Conservation (phyloP, 2,329 filamentous ascomycete genomes). For the Arthroderma uncinatum region DNA sequence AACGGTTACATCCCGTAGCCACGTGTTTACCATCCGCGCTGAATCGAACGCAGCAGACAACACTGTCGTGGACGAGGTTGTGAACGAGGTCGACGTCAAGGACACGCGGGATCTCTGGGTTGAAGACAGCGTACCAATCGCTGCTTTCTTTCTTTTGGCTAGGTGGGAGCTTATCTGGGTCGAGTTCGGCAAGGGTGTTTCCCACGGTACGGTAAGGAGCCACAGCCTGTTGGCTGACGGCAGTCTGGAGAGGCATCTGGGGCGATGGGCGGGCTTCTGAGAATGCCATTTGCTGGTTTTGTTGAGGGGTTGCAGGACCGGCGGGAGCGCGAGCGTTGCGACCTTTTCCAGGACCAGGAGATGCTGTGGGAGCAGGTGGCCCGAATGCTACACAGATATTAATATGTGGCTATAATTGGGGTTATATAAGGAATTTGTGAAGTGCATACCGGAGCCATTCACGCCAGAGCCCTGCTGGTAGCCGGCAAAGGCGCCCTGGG, state of each 20-base stretch:
- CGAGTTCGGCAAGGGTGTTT: slow-evolving; percentile 72
- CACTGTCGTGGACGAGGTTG: slow-evolving; percentile 84
- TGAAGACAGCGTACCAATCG: slow-evolving; percentile 97
- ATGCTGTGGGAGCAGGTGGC: slow-evolving; percentile 70
- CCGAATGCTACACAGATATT: slow-evolving; percentile 37
- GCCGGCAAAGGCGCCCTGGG: slow-evolving; percentile 56
- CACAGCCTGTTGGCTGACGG: slow-evolving; percentile 41
- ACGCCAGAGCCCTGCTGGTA: slow-evolving; percentile 54
- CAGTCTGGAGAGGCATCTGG: slow-evolving; percentile 73
- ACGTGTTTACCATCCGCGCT: slow-evolving; percentile 92
- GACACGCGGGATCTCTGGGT: slow-evolving; percentile 76
- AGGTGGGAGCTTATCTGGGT: slow-evolving; percentile 71
- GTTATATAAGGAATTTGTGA: not conserved
- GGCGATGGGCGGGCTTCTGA: slow-evolving; percentile 73
- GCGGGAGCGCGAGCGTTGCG: slow-evolving; percentile 53
- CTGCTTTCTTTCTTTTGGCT: slow-evolving; percentile 78
- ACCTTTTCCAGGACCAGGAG: slow-evolving; percentile 71
- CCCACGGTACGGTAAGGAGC: slow-evolving; percentile 41
- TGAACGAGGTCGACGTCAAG: slow-evolving; percentile 91
- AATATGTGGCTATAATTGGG: slow-evolving; percentile 27
- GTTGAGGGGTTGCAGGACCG: slow-evolving; percentile 76
- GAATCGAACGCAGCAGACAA: slow-evolving; percentile 96
- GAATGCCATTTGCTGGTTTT: slow-evolving; percentile 78
- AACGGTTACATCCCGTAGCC: slow-evolving; percentile 92
- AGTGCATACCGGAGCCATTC: slow-evolving; percentile 44